Evolutionary conservation across 257 asterid genomes (phyloP).

Genomic region (Cinchona pubescens): DNA sequence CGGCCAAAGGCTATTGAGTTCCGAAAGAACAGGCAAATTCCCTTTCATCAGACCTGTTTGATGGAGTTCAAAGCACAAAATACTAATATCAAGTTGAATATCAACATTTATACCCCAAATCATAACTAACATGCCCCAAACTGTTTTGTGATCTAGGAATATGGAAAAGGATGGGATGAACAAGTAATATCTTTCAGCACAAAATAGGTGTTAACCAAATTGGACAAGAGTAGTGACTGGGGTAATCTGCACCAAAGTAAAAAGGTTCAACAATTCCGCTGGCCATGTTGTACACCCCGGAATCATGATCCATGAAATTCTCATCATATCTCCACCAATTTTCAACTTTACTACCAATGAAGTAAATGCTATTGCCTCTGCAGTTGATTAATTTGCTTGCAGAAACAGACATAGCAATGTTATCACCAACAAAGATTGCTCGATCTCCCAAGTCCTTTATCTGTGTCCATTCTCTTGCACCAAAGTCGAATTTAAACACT

Average conservation of each 20-base stretch:
- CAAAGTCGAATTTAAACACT: slow-evolving; percentile 28
- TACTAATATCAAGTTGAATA: too few species aligned
- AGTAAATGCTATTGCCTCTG: slow-evolving; percentile 35
- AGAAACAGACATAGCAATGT: slow-evolving; percentile 17
- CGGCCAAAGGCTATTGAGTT: too few species aligned
- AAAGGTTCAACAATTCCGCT: neutral
- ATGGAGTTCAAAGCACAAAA: too few species aligned
- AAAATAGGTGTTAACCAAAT: slow-evolving; percentile 22
- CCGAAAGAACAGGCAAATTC: too few species aligned
- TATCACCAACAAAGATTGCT: slow-evolving; percentile 34
- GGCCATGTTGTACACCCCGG: slow-evolving; percentile 18
- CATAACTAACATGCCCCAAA: neutral
- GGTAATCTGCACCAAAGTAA: slow-evolving; percentile 20
- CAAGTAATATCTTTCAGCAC: neutral
- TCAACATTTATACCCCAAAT: too few species aligned
- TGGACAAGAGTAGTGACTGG: slow-evolving; percentile 19
- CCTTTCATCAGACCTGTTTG: too few species aligned
- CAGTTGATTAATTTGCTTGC: slow-evolving; percentile 14
- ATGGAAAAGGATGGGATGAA: too few species aligned
- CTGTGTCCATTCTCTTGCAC: slow-evolving; percentile 24
- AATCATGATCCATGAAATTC: neutral
- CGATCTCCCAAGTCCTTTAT: slow-evolving; percentile 33
- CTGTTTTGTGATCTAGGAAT: neutral
- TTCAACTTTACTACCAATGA: slow-evolving; percentile 16
- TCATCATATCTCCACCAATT: slow-evolving; percentile 12